Evolutionary conservation across 139 green algal genomes (phyloP).

Genomic region (Ettlia oleoabundans): DNA sequence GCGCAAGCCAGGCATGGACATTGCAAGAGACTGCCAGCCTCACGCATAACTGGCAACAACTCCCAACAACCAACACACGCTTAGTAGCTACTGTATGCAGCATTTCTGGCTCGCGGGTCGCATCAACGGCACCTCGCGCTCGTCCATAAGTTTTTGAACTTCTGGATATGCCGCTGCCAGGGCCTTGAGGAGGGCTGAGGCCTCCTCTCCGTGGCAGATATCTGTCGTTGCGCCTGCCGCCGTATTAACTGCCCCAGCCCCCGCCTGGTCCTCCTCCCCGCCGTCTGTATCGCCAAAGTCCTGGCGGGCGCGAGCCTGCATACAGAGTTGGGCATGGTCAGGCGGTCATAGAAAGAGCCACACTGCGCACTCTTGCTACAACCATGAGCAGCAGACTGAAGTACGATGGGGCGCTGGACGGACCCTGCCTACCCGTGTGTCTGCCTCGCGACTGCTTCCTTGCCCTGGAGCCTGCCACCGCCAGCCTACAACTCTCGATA

Average conservation of each 20-base stretch:
- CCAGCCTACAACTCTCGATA: no score
- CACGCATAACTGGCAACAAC: not conserved
- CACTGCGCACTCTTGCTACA: no score
- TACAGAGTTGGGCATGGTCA: not conserved
- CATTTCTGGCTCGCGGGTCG: not conserved
- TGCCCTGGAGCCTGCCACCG: no score
- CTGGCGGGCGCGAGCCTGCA: not conserved
- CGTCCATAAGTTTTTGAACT: not conserved
- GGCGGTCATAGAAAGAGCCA: no score
- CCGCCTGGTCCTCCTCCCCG: not conserved
- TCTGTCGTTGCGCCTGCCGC: not conserved
- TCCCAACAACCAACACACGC: not conserved
- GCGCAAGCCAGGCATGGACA: not conserved
- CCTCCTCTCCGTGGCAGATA: conserved; percentile 34
- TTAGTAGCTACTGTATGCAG: not conserved
- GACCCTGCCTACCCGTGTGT: no score
- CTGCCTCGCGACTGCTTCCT: no score
- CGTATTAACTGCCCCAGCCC: no score
- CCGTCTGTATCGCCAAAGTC: not conserved
- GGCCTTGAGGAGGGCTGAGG: conserved; percentile 4
- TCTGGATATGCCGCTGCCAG: conserved; percentile 5
- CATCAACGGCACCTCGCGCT: not conserved
- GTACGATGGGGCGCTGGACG: no score
- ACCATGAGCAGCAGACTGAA: no score
- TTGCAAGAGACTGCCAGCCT: not conserved